Evolutionary conservation across 352 stramenopile genomes (phyloP).

Genomic region (Pythium periplocum): DNA sequence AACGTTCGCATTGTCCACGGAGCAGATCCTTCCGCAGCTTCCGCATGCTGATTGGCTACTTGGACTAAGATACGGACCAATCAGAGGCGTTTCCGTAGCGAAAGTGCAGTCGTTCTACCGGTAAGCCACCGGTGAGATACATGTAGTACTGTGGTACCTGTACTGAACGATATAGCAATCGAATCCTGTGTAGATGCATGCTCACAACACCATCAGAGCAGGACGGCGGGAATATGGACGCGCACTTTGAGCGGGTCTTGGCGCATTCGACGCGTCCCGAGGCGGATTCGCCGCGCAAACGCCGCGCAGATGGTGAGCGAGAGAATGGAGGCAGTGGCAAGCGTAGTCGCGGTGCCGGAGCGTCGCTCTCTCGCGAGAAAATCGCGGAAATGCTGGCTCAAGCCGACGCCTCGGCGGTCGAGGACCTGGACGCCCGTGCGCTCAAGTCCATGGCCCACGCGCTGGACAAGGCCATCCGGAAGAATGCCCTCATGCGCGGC

Average conservation of each 20-base stretch:
- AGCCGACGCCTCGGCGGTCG: slow-evolving; percentile 38
- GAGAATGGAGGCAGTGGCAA: slow-evolving; percentile 2
- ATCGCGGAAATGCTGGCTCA: slow-evolving; percentile 40
- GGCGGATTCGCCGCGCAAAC: slow-evolving; percentile 12
- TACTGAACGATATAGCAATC: too few relatives aligned
- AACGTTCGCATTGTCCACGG: too few relatives aligned
- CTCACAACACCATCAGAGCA: neutral
- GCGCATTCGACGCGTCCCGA: slow-evolving; percentile 21
- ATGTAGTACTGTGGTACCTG: too few relatives aligned
- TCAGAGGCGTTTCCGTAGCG: too few relatives aligned
- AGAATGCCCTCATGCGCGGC: slow-evolving; percentile 51
- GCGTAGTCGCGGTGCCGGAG: slow-evolving; percentile 3
- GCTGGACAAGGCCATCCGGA: slow-evolving; percentile 57
- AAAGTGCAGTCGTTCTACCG: too few relatives aligned
- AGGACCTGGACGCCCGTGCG: slow-evolving; percentile 55
- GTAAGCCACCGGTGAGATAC: too few relatives aligned
- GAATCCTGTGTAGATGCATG: too few relatives aligned
- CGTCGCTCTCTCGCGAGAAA: slow-evolving; percentile 11
- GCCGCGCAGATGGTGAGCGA: neutral
- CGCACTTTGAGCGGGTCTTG: slow-evolving; percentile 60
- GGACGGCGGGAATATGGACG: slow-evolving; percentile 28
- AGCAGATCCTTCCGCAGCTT: too few relatives aligned
- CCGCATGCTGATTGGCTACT: too few relatives aligned
- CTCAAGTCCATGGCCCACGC: slow-evolving; percentile 29
- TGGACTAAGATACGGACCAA: too few relatives aligned